Conservation (phyloP, 305 asterid species). For the Fraxinus ornus region DNA sequence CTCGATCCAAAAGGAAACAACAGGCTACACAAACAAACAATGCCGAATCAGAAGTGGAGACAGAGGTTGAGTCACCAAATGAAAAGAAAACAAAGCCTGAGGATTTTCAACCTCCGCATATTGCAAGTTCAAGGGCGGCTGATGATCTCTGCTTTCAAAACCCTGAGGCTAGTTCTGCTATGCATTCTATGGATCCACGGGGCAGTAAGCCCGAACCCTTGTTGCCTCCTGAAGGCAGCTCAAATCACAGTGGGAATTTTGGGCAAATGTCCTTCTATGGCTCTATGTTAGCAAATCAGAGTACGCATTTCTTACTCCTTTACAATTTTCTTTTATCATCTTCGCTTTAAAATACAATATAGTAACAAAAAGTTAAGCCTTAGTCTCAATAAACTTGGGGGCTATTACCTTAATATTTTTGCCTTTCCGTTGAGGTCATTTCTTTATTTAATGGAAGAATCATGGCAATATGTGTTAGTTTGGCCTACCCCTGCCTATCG, state of each 20-base stretch:
- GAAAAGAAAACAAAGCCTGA: slow-evolving; percentile 75
- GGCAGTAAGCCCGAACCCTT: slow-evolving; percentile 59
- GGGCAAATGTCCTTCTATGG: slow-evolving; percentile 78
- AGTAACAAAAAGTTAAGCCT: not conserved
- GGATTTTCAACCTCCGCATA: slow-evolving; percentile 56
- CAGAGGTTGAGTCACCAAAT: slow-evolving; percentile 82
- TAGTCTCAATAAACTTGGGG: not conserved
- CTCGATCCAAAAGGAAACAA: slow-evolving; percentile 94
- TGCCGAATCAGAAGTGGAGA: slow-evolving; percentile 73
- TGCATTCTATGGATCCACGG: slow-evolving; percentile 48
- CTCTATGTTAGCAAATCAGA: slow-evolving; percentile 51
- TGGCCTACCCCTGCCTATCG: not conserved
- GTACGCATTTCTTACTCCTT: slow-evolving; percentile 37
- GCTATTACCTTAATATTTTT: not conserved
- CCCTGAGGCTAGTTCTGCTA: slow-evolving; percentile 43
- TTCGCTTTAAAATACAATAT: not conserved
- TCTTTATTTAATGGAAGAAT: not conserved
- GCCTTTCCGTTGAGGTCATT: not conserved
- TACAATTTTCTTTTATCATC: not conserved
- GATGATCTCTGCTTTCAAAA: slow-evolving; percentile 68
- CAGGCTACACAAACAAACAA: slow-evolving; percentile 57
- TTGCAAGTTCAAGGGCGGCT: slow-evolving; percentile 42
- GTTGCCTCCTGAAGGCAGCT: slow-evolving; percentile 63
- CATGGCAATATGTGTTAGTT: not conserved
- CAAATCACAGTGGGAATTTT: slow-evolving; percentile 56